Evolutionary conservation across 2,329 filamentous ascomycete species (phyloP), one percentile per base, ranked within the genome.

Genomic region (Stemphylium beticola): DNA sequence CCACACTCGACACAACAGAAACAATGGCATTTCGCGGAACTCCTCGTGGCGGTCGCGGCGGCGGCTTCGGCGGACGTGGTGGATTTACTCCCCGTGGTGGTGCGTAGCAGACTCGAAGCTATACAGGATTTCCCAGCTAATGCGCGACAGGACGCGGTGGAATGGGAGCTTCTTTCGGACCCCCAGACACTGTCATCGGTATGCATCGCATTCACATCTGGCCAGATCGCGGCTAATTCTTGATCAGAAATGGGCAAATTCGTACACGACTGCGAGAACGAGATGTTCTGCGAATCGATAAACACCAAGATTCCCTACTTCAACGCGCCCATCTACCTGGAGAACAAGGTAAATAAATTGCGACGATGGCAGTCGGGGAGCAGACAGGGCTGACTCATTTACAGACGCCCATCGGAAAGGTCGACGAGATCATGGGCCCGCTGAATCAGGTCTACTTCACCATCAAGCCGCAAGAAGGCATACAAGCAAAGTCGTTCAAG

Each of bases 391-490:
- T 75, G 58, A 75, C 62, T 14, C 29, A 40, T 37, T 31, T 33
- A 58, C 66, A 88, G 89, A 93, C 90, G 40, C 83, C 90, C 59
- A 87, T 99, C 76, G 95, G 95, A 77, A 98, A 98, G 81, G 90
- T 99, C 74, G 95, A 99, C 81, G 95, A 99, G 81, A 90, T 99
- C 66, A 88, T 99, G 67, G 95, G 95, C 53, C 93, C 95, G 61
- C 91, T 99, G 79, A 98, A 96, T 84, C 90, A 97, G 79, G 91
- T 98, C 71, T 96, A 90, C 83, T 99, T 99, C 84, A 98, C 93
- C 71, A 90, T 99, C 78, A 98, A 98, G 82, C 93, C 93, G 49
- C 88, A 92, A 75, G 93, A 98, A 76, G 95, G 95, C 69, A 98
- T 99, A 76, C 90, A 96, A 78, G 92, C 95, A 59, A 86, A 88